Conservation (phyloP, 2,329 filamentous ascomycete species). For the Microcyclospora tardicrescens region DNA sequence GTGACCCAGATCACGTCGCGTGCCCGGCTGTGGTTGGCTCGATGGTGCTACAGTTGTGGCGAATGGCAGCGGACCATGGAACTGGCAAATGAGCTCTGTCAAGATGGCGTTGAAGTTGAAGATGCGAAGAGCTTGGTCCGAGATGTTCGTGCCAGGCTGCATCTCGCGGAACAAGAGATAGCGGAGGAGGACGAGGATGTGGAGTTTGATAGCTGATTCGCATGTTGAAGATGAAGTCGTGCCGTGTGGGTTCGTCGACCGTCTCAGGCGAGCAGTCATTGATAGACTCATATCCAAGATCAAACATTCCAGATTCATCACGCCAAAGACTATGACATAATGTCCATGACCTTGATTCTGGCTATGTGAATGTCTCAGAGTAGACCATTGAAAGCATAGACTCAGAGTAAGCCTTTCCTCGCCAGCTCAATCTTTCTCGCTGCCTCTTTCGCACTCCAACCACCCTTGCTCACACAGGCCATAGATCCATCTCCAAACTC, state of each 20-base stretch:
- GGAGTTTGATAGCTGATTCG: too few relatives aligned
- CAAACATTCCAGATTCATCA: too few relatives aligned
- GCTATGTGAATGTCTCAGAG: too few relatives aligned
- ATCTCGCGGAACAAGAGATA: conserved; percentile 5
- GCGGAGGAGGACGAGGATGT: too few relatives aligned
- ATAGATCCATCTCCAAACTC: conserved; percentile 61
- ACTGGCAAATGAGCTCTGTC: conserved; percentile 78
- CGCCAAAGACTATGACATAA: too few relatives aligned
- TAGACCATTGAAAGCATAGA: too few relatives aligned
- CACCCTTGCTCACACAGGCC: conserved; percentile 62
- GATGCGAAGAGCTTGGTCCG: conserved; percentile 88
- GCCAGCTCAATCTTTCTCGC: conserved; percentile 66
- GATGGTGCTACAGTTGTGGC: conserved; percentile 60
- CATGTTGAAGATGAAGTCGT: too few relatives aligned
- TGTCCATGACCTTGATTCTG: too few relatives aligned
- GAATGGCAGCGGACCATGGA: conserved; percentile 68
- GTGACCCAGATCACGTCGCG: conserved; percentile 87
- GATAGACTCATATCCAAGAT: too few relatives aligned
- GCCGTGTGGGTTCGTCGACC: too few relatives aligned
- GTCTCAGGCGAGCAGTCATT: too few relatives aligned
- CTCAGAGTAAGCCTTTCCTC: conserved; percentile 59
- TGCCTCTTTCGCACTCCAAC: conserved; percentile 59
- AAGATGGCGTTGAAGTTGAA: conserved; percentile 92
- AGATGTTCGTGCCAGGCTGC: conserved; percentile 68
- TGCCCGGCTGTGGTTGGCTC: conserved; percentile 85